Conservation (phyloP, 768 basidiomycete genomes). For the Pleurotus citrinopileatus region DNA sequence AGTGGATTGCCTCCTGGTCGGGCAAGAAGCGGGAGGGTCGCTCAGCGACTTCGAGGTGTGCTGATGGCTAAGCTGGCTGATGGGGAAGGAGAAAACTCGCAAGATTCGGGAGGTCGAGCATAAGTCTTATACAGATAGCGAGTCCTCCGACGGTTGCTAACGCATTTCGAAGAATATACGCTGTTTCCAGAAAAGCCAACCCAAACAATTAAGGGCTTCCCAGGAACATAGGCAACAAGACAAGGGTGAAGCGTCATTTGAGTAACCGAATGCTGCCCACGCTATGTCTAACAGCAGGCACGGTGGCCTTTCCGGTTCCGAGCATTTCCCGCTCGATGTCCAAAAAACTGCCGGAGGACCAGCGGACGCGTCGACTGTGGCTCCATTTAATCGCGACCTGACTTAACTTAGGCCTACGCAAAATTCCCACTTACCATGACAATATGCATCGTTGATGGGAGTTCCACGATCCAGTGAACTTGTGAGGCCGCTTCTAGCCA, state of each 20-base stretch:
- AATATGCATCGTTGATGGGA: no score
- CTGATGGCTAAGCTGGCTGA: not conserved
- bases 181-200: not conserved
- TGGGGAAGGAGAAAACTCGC: constrained; percentile 2
- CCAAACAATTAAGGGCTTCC: not conserved
- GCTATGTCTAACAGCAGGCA: no score
- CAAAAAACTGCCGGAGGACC: no score
- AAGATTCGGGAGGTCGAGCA: not conserved
- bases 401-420: no score
- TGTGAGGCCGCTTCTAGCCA: no score
- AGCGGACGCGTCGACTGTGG: no score
- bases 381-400: no score
- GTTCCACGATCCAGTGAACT: no score
- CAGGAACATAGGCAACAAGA: not conserved
- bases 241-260: no score
- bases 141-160: constrained; percentile 2
- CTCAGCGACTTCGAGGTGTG: constrained; percentile 8
- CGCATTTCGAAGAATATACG: not conserved
- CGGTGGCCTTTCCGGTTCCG: no score
- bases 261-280: no score
- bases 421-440: no score
- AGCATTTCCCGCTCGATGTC: not conserved
- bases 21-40: constrained; percentile 11
- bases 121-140: not conserved
- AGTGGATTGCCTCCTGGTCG: constrained; percentile 8